Conservation (phyloP, 1,284 basidiomycete species). For the Cutaneotrichosporon cyanovorans region DNA sequence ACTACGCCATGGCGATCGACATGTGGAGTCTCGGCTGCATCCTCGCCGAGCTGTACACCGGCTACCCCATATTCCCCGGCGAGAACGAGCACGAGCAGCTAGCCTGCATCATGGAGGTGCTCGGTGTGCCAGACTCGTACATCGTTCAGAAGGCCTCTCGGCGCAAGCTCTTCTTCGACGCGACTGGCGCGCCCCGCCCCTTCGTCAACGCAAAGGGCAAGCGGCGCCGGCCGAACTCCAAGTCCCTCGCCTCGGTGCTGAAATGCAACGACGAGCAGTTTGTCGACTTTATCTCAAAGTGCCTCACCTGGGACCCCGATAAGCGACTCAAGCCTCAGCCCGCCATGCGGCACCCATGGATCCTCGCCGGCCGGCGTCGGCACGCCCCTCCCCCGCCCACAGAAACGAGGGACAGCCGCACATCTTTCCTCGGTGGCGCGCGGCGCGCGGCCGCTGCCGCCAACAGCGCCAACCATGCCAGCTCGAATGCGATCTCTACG, state of each 20-base stretch:
- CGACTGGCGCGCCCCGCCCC: constrained; percentile 81
- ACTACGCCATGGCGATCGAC: constrained; percentile 89
- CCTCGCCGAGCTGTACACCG: constrained; percentile 94
- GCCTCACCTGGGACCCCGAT: constrained; percentile 96
- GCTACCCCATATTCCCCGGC: constrained; percentile 98
- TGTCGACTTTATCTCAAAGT: constrained; percentile 76
- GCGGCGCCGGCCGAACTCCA: constrained; percentile 79
- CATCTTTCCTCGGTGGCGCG: constrained; percentile 10
- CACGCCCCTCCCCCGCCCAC: constrained; percentile 14
- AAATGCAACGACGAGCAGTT: constrained; percentile 64
- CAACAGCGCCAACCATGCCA: too few species aligned
- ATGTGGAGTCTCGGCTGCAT: constrained; percentile 99
- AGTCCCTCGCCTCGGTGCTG: constrained; percentile 79
- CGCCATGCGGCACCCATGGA: constrained; percentile 85
- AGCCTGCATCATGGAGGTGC: constrained; percentile 98
- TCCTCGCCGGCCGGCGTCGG: constrained; percentile 56
- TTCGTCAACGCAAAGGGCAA: constrained; percentile 97
- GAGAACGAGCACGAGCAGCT: constrained; percentile 99
- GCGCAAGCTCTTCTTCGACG: constrained; percentile 93
- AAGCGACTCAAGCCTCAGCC: constrained; percentile 87
- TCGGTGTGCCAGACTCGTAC: constrained; percentile 90
- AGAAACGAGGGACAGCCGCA: constrained; percentile 5
- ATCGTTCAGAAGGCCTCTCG: constrained; percentile 89
- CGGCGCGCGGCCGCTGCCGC: constrained; percentile 8
- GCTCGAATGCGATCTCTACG: too few species aligned